Evolutionary conservation across 129 eudicot species (phyloP), one percentile per base, ranked within the genome.

Genomic region (Sambucus nigra): DNA sequence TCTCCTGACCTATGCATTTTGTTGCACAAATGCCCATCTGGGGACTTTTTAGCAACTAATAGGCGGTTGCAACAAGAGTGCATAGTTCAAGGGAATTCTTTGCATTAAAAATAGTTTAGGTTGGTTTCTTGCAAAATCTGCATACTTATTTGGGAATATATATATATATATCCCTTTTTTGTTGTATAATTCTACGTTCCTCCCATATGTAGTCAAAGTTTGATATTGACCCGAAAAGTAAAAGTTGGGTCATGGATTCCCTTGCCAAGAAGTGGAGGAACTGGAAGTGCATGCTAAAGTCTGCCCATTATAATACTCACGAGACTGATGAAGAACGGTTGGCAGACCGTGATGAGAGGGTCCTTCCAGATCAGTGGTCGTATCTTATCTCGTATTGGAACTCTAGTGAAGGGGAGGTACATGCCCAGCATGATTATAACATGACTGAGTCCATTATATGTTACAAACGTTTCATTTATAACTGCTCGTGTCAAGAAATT

Each of bases 281-380:
- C 67, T 80, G 71, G 64, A 80, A 75, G 61, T 60, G 73, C 10
- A 55, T n/a, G 44, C 69, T 75, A 24, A 80, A 80, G 50, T 18
- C 64, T 45, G 65, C 67, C 47, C 82, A 53, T 71, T 80, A 75
- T 47, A 59, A 71, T 28, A 73, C 51, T 39, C 79, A 75, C 41
- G 46, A 57, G 18, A 75, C 82, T 29, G 73, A 80, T 51, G 79
- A 65, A 29, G 82, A 75, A 24, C 79, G 82, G 46, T 66, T 75
- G 41, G 82, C 82, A 1, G 82, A 71, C 51, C 66, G 76, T 67
- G 82, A 80, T 64, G 70, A 61, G 48, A 68, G 87, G 57, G 87
- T 80, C 64, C 76, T 66, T 56, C 82, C 81, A 26, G 79, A 75
- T 51, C 87, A 80, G 63, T 80, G 87, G 87, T 25, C 56, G 16